These are phyloP conservation scores for Euphrasia confusa DNA, from an alignment of 257 asterid genomes.

Conservation along the genomic window DNA sequence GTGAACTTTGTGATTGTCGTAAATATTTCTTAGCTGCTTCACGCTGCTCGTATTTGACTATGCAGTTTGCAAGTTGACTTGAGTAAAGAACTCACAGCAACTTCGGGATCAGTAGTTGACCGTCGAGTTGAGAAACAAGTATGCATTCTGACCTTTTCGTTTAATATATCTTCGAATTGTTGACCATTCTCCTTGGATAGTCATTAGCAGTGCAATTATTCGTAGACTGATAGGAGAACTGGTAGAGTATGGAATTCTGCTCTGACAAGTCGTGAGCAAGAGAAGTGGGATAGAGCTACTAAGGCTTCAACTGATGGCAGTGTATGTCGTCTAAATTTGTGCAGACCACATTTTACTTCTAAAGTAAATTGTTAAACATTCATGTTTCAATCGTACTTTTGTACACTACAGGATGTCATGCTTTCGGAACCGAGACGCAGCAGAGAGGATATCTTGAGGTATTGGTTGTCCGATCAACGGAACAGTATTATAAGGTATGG, in stretches of 20 bases:
- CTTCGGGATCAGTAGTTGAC: slow-evolving; percentile 32
- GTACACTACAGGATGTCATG: slow-evolving; percentile 62
- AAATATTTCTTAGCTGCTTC: not conserved
- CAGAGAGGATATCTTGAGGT: slow-evolving; percentile 74
- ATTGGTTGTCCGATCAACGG: slow-evolving; percentile 80
- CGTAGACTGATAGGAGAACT: slow-evolving; percentile 36
- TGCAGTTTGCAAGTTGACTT: slow-evolving; percentile 71
- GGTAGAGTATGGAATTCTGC: slow-evolving; percentile 77
- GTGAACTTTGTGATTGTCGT: slow-evolving; percentile 1
- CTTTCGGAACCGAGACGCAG: slow-evolving; percentile 59
- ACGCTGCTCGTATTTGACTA: slow-evolving; percentile 11
- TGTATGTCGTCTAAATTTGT: slow-evolving; percentile 37
- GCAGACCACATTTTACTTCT: not conserved
- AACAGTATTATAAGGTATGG: slow-evolving; percentile 70
- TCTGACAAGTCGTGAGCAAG: slow-evolving; percentile 95
- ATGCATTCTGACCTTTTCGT: slow-evolving; percentile 18
- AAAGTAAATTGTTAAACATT: not conserved
- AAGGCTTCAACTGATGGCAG: slow-evolving; percentile 97
- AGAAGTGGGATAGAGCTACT: slow-evolving; percentile 84
- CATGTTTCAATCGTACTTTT: not conserved
- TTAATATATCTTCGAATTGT: slow-evolving; percentile 2
- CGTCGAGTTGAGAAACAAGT: slow-evolving; percentile 46
- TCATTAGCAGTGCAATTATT: slow-evolving; percentile 23
- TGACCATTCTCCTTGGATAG: slow-evolving; percentile 5
- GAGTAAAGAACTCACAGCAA: slow-evolving; percentile 43